Percentiles rank a stretch among this genome's conserved stretches.
phyloP scores from a whole-genome alignment of 2,329 filamentous ascomycete species.

The Fusarium succisae region DNA sequence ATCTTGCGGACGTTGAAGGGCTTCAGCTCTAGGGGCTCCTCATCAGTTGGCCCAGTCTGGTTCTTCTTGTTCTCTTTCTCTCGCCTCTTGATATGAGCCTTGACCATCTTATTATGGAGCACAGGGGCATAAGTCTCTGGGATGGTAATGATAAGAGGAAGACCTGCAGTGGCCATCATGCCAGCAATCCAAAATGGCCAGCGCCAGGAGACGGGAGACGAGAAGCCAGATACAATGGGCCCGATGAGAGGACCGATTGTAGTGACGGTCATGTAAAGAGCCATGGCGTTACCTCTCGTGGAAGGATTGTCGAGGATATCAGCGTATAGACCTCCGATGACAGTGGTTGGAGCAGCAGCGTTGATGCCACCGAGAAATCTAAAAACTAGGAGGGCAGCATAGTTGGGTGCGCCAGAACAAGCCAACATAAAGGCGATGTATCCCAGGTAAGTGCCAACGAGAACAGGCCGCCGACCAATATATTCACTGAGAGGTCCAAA shows the following conservation, averaged over 20 bases:
- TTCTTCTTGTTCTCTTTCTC: constrained; percentile 56
- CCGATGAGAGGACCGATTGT: constrained; percentile 54
- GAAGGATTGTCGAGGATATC: constrained; percentile 48
- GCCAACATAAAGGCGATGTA: constrained; percentile 48
- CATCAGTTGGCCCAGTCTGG: constrained; percentile 38
- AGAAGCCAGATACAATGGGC: constrained; percentile 61
- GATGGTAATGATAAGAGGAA: constrained; percentile 49
- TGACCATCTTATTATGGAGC: constrained; percentile 59
- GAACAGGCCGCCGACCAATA: constrained; percentile 46
- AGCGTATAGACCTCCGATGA: constrained; percentile 47
- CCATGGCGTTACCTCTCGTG: constrained; percentile 45
- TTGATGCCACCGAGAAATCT: constrained; percentile 48
- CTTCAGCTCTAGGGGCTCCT: constrained; percentile 51
- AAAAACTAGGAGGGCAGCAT: constrained; percentile 54
- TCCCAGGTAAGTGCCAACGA: constrained; percentile 47
- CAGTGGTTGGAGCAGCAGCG: constrained; percentile 48
- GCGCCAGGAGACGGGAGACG: constrained; percentile 55
- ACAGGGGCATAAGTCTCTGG: constrained; percentile 62
- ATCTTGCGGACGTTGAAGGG: constrained; percentile 54
- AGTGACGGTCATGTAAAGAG: constrained; percentile 49
- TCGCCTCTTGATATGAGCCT: constrained; percentile 58
- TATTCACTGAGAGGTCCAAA: constrained; percentile 50
- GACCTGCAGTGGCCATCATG: constrained; percentile 41
- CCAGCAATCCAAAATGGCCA: constrained; percentile 54
- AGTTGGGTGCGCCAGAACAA: constrained; percentile 54